These are phyloP conservation scores for Saururus chinensis DNA, from an alignment of 164 flowering plant species.

Conservation along the genomic window DNA sequence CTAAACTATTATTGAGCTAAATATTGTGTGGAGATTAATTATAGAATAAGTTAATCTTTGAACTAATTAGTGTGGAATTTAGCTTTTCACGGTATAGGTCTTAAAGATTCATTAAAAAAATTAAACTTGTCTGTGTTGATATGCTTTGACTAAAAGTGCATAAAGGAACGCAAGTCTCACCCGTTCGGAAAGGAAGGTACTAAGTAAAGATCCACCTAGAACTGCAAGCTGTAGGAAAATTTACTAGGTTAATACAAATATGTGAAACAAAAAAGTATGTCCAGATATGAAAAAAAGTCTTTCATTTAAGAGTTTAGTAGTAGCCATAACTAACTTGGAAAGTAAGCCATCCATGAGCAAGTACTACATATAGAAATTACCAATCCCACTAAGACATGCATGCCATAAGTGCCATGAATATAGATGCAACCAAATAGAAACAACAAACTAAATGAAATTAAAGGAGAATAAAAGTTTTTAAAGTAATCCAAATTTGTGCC, in stretches of 20 bases:
- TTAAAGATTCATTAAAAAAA: background rate
- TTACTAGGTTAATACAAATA: background rate
- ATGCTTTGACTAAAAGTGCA: background rate
- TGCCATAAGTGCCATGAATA: too few species aligned
- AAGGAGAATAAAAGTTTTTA: too few species aligned
- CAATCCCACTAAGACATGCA: too few species aligned
- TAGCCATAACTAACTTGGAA: background rate
- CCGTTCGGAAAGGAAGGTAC: conserved; percentile 92
- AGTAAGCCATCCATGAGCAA: background rate
- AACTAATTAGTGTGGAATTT: too few species aligned
- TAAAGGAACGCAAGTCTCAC: conserved; percentile 19
- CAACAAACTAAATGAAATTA: too few species aligned
- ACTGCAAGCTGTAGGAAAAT: conserved; percentile 68
- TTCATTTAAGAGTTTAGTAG: background rate
- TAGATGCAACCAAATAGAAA: too few species aligned
- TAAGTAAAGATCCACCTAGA: conserved; percentile 86
- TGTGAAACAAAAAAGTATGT: background rate
- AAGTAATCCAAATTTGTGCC: too few species aligned
- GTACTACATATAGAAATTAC: too few species aligned
- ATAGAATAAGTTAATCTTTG: too few species aligned
- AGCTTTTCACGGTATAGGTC: background rate
- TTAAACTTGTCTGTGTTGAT: background rate
- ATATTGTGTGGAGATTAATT: too few species aligned
- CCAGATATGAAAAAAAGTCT: background rate
- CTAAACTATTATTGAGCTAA: too few species aligned